These are phyloP conservation scores for Phytopythium vexans DNA, from an alignment of 352 stramenopile genomes.

Conservation along the genomic window DNA sequence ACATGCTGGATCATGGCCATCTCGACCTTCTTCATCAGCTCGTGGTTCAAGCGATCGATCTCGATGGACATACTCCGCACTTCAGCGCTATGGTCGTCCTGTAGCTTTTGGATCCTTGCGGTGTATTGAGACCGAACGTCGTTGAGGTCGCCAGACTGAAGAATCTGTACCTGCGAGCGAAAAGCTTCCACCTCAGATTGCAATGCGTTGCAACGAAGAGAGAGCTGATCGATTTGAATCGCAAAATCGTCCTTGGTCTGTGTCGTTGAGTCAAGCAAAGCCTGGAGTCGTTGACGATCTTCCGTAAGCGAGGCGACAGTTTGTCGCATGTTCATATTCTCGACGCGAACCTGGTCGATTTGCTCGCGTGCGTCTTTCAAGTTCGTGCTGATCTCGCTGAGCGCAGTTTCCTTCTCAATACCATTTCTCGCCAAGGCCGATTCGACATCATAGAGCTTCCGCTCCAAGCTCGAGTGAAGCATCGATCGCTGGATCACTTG, in stretches of 20 bases:
- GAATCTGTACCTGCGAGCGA: constrained; percentile 52
- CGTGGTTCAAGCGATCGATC: constrained; percentile 48
- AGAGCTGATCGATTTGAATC: constrained; percentile 43
- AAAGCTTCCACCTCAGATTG: constrained; percentile 56
- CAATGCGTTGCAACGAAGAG: constrained; percentile 27
- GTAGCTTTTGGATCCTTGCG: constrained; percentile 41
- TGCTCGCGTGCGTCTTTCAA: constrained; percentile 21
- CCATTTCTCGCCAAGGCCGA: constrained; percentile 50
- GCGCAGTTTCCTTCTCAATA: constrained; percentile 37
- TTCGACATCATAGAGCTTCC: constrained; percentile 75
- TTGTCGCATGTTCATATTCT: constrained; percentile 29
- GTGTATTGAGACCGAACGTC: constrained; percentile 42
- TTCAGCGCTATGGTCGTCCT: constrained; percentile 37
- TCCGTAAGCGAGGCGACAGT: constrained; percentile 22
- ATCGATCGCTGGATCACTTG: constrained; percentile 68
- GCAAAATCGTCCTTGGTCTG: constrained; percentile 54
- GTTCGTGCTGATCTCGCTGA: constrained; percentile 28
- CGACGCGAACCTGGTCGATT: constrained; percentile 30
- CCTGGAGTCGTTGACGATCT: constrained; percentile 31
- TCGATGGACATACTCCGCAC: constrained; percentile 48
- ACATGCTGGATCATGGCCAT: neutral
- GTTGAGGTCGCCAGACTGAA: constrained; percentile 63
- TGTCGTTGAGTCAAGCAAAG: constrained; percentile 30
- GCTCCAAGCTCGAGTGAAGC: constrained; percentile 56
- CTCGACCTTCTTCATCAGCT: constrained; percentile 37